A percentile compares a stretch with the other conserved stretches of the same genome.
These are phyloP conservation scores for Fraxinus nigra DNA, from an alignment of 305 asterid species.

Conservation along the genomic window DNA sequence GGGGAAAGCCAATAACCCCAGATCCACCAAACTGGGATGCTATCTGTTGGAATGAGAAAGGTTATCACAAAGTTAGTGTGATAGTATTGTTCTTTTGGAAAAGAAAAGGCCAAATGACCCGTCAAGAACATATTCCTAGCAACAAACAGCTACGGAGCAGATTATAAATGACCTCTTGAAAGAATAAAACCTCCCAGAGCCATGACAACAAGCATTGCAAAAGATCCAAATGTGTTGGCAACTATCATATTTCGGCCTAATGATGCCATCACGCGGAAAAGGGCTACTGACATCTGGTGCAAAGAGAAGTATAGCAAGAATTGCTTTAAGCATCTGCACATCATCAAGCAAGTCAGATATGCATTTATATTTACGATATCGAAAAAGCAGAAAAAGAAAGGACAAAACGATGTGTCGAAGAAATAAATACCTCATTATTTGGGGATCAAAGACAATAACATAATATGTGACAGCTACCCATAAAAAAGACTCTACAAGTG, in stretches of 20 bases:
- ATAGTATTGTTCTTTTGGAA: neutral
- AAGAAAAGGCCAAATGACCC: neutral
- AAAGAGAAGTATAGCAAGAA: constrained; percentile 57
- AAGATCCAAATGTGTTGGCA: constrained; percentile 81
- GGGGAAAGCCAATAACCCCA: constrained; percentile 93
- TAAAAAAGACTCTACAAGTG: constrained; percentile 60
- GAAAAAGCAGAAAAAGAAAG: neutral
- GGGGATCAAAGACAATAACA: constrained; percentile 75
- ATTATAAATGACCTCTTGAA: constrained; percentile 54
- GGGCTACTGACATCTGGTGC: constrained; percentile 79
- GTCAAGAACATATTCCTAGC: neutral
- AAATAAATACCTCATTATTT: constrained; percentile 46
- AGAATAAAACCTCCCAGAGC: constrained; percentile 79
- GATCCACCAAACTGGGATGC: constrained; percentile 85
- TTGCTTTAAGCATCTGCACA: constrained; percentile 57
- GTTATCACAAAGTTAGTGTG: constrained; percentile 11
- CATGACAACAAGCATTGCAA: constrained; percentile 75
- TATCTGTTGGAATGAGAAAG: constrained; percentile 47
- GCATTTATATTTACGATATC: neutral
- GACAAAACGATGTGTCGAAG: neutral
- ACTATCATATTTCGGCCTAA: constrained; percentile 76
- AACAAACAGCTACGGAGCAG: neutral
- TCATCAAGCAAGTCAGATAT: constrained; percentile 20
- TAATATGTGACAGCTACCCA: constrained; percentile 79
- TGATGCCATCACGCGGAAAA: constrained; percentile 81